Evolutionary conservation across 1,284 basidiomycete species (phyloP), one percentile per base, ranked within the genome.

Genomic region (Violaceomyces palustris): DNA sequence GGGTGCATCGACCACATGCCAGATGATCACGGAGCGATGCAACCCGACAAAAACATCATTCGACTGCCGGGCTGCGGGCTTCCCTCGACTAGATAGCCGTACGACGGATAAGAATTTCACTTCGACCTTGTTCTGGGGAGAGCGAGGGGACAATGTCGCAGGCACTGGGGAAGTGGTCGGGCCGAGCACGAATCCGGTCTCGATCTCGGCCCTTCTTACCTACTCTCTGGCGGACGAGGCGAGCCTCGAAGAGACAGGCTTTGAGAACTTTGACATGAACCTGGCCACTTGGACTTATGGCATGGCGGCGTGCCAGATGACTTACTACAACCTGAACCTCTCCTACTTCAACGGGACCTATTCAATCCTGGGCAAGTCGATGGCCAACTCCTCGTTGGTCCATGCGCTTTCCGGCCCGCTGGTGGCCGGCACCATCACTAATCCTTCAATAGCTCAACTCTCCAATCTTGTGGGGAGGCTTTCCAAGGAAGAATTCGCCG

Each of bases 311-410:
- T 50, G 48, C 38, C 24, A 28, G 7, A 12, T 50, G 12, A 17
- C 12, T 12, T 29, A 17, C 18, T 27, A 40, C 28, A 22, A 49
- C 6, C 26, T 50, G 2, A 31, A 38, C 25, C 21, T 44, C 24
- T 26, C 17, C 29, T 49, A 48, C 36, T 50, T 50, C 33, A 50
- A 50, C 33, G 36, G 28, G 12, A 40, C 45, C 11, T 50, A 21
- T 21, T 18, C 18, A 0, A 11, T 50, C 17, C 23, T 17, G 7
- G 9, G 18, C 12, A 14, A 24, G 23, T 19, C 3, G n/a, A 9
- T 15, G 24, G 35, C 39, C 29, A n/a, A 33, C 15, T 9, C 39
- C n/a, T 19, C 22, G 6, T 4, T 50, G 22, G 45, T 33, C 30
- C 30, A 39, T 17, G 27, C 35, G 32, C 42, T 50, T 3, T 37